A percentile compares a stretch with the other conserved stretches of the same genome.
These are phyloP conservation scores for Hapsidospora chrysogenum DNA, from an alignment of 495 filamentous ascomycete species.

Conservation along the genomic window DNA sequence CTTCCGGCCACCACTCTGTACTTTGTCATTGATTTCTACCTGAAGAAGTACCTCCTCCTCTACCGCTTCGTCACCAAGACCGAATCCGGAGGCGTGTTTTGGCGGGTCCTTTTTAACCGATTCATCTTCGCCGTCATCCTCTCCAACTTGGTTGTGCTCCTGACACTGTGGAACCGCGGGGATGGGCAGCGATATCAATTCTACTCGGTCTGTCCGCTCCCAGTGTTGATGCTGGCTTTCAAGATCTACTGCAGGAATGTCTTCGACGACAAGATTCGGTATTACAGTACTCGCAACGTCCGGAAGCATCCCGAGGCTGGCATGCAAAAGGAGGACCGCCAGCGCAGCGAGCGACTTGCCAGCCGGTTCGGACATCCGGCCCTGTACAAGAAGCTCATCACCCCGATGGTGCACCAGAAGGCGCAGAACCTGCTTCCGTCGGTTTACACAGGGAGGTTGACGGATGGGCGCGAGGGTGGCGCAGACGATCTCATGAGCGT, in stretches of 20 bases:
- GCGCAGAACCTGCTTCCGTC: conserved; percentile 65
- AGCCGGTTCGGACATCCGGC: conserved; percentile 82
- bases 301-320: conserved; percentile 30
- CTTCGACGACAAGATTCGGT: conserved; percentile 66
- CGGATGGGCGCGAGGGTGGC: conserved; percentile 30
- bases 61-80: conserved; percentile 95
- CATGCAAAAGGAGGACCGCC: conserved; percentile 24
- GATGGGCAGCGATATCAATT: conserved; percentile 37
- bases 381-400: conserved; percentile 74
- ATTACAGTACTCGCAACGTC: conserved; percentile 47
- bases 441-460: conserved; percentile 68
- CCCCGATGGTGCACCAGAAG: conserved; percentile 89
- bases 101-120: conserved; percentile 82
- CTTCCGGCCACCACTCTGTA: conserved; percentile 85
- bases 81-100: conserved; percentile 88
- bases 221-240: conserved; percentile 67
- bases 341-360: conserved; percentile 51
- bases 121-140: conserved; percentile 70
- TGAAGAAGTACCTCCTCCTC: conserved; percentile 90
- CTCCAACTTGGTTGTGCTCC: conserved; percentile 60
- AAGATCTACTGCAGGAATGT: conserved; percentile 64
- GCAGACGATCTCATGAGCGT: conserved; percentile 44
- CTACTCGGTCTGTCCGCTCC: conserved; percentile 55
- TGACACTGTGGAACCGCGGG: conserved; percentile 48
- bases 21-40: conserved; percentile 67